A percentile compares a stretch with the other conserved stretches of the same genome.
These are phyloP conservation scores for Diatrype stigma DNA, from an alignment of 2,329 filamentous ascomycete species.

Conservation along the genomic window DNA sequence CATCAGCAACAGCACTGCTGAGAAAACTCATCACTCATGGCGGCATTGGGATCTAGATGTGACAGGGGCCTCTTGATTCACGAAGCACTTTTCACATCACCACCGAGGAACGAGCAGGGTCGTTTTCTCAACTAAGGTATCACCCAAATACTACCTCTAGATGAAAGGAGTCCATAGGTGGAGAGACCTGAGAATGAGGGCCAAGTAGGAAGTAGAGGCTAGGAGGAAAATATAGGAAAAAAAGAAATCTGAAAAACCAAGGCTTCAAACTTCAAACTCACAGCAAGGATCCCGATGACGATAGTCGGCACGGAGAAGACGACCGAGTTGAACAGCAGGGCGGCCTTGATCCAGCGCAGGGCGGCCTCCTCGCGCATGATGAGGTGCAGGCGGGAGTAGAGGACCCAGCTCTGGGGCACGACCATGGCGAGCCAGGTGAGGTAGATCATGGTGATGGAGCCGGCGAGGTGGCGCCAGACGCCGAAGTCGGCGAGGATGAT, in stretches of 20 bases:
- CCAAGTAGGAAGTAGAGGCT: too few relatives aligned
- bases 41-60: too few relatives aligned
- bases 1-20: conserved; percentile 1
- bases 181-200: too few relatives aligned
- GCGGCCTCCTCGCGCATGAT: conserved; percentile 18
- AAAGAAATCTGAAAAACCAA: too few relatives aligned
- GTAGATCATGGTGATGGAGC: conserved; percentile 25
- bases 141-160: neutral
- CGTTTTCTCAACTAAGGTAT: neutral
- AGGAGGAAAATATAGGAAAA: neutral
- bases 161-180: too few relatives aligned
- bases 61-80: too few relatives aligned
- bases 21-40: neutral
- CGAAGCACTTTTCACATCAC: too few relatives aligned
- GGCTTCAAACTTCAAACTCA: too few relatives aligned
- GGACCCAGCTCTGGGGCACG: conserved; percentile 26
- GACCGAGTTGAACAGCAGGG: conserved; percentile 23
- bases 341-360: conserved; percentile 18
- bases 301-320: conserved; percentile 25
- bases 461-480: conserved; percentile 20
- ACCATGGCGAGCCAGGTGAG: conserved; percentile 29
- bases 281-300: conserved; percentile 23
- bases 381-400: conserved; percentile 29
- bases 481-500: conserved; percentile 28
- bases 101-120: neutral